phyloP scores from a whole-genome alignment of 768 basidiomycete genomes.

The Ramaria rubella region DNA sequence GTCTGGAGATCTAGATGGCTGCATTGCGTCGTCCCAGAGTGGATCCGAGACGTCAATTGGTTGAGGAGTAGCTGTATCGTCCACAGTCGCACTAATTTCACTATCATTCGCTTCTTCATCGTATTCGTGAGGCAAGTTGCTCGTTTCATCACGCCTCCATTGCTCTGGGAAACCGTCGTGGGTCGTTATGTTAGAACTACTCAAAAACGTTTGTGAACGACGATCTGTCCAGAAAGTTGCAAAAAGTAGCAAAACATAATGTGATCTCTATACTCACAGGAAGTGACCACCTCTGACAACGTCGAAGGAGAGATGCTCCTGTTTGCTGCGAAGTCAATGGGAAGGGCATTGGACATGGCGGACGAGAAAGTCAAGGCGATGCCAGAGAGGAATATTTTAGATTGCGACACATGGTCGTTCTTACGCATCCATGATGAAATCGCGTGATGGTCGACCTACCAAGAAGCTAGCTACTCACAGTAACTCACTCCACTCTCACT shows the following conservation, averaged over 20 bases:
- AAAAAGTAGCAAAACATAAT: background rate
- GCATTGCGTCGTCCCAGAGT: constrained; percentile 4
- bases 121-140: background rate
- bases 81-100: background rate
- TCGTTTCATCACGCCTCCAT: background rate
- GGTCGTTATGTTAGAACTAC: constrained; percentile 50
- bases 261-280: constrained; percentile 38
- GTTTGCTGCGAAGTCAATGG: no score
- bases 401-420: no score
- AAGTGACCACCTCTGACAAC: constrained; percentile 44
- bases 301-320: background rate
- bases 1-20: background rate
- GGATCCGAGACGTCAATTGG: background rate
- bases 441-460: no score
- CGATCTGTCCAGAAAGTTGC: constrained; percentile 39
- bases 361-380: no score
- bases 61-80: background rate
- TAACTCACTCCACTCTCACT: no score
- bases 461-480: no score
- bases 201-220: constrained; percentile 59
- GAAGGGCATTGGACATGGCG: background rate
- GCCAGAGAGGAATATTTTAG: no score
- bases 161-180: constrained; percentile 7
- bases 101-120: background rate
- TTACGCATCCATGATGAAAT: no score